Evolutionary conservation across 2,329 filamentous ascomycete genomes (phyloP), one percentile per base, ranked within the genome.

Genomic region (Hypoxylon sp.): DNA sequence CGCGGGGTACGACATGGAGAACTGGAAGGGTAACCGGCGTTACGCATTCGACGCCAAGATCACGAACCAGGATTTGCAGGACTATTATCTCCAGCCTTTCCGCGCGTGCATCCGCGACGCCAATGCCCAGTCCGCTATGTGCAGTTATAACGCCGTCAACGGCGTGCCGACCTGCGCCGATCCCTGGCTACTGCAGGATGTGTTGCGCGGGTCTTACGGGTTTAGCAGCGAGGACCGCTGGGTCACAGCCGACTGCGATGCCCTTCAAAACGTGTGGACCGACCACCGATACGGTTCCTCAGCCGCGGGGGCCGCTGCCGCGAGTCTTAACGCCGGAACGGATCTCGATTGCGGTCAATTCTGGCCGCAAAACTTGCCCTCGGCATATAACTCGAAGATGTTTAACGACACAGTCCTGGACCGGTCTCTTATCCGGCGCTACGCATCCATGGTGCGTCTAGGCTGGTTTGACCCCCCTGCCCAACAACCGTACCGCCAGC

Each of bases 81-180:
- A 92, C 72, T 92, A 91, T 78, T 92, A 90, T 72, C 82, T 90
- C 52, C 88, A 86, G 2, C 85, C 89, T 0, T 92, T 92, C 80
- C 82, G 89, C 70, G 84, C 84, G 74, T 91, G 90, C 77, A 86
- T 85, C 39, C 82, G 85, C 9, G 87, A 89, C 74, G 83, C 85
- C 4, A 83, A 84, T 35, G 85, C 84, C 1, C 81, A 83, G 19
- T 89, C 88, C 35, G 81, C 89, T 66, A 90, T 90, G 87, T 89
- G 87, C 72, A 84, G 84, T 1, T 89, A 90, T 75, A 90, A 92
- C 70, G 82, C 88, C 0, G 82, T 92, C 31, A 91, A 92, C 66
- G 90, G 90, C 0, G 83, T 89, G 0, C 90, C 90, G 0, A 84
- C 88, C 2, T 92, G 90, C 70, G 87, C 89, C 0, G 87, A 88